phyloP scores from a whole-genome alignment of 441 rosid species.

The Populus hybrid region DNA sequence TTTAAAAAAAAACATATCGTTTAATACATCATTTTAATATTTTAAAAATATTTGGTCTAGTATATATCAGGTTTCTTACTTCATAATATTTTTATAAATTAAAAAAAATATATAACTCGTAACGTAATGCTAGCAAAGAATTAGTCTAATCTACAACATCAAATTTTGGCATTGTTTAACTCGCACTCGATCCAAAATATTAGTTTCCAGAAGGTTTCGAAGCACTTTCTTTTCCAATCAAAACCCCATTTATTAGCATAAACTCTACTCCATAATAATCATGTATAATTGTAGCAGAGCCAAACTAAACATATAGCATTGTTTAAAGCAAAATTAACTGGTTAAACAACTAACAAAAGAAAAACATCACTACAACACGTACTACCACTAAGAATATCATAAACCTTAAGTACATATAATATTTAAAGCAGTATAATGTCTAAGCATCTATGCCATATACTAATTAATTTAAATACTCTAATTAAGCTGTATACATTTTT shows the following conservation, averaged over 20 bases:
- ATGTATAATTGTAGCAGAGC: slow-evolving; percentile 16
- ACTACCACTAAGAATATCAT: not conserved
- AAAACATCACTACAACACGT: not conserved
- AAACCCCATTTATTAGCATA: slow-evolving; percentile 6
- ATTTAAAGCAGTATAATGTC: not conserved
- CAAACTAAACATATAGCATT: not conserved
- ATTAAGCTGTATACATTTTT: slow-evolving; percentile 2
- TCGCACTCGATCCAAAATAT: not conserved
- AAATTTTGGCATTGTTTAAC: not conserved
- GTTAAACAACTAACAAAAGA: not conserved
- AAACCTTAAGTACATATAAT: not conserved
- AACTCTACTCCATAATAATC: slow-evolving; percentile 11
- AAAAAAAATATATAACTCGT: too few species aligned
- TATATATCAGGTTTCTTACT: too few species aligned
- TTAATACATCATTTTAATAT: not conserved
- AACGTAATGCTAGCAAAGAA: too few species aligned
- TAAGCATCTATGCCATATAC: too few species aligned
- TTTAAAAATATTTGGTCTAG: not conserved
- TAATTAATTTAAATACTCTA: not conserved
- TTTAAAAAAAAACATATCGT: too few species aligned
- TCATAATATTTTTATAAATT: too few species aligned
- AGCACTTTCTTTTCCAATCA: slow-evolving; percentile 26
- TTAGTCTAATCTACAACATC: not conserved
- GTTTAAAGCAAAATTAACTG: not conserved
- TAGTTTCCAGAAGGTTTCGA: slow-evolving; percentile 19